phyloP scores from a whole-genome alignment of 345 rosid species.

The Rhodomyrtus tomentosa region DNA sequence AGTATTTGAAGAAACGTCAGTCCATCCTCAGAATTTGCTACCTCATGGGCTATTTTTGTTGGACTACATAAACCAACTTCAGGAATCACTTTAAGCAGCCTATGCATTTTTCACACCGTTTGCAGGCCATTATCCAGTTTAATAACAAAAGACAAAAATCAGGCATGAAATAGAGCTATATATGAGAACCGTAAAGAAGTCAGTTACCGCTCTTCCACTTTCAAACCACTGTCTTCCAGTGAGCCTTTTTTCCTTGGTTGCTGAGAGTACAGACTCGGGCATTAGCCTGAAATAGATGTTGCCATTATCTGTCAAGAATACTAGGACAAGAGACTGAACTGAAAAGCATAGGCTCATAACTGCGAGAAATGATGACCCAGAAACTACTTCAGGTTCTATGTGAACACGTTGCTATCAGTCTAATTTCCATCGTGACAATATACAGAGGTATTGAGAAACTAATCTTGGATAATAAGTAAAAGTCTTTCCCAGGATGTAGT shows the following conservation, averaged over 20 bases:
- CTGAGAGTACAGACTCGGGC: conserved; percentile 80
- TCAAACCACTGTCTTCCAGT: conserved; percentile 95
- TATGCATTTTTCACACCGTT: not conserved
- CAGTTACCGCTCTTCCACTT: conserved; percentile 64
- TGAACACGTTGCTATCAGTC: not conserved
- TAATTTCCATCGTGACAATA: not conserved
- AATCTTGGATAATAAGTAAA: not conserved
- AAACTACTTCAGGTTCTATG: not conserved
- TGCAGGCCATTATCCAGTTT: not conserved
- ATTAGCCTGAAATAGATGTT: conserved; percentile 37
- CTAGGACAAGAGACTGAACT: not conserved
- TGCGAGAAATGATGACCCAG: not conserved
- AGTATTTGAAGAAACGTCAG: not conserved
- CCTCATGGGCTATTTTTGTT: not conserved
- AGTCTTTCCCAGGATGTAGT: not conserved
- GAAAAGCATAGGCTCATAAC: not conserved
- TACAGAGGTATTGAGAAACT: not conserved
- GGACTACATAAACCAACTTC: not conserved
- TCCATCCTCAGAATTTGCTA: not conserved
- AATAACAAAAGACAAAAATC: not conserved
- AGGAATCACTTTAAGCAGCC: not conserved
- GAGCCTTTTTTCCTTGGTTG: conserved; percentile 79
- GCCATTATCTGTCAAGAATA: not conserved
- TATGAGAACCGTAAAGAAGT: not conserved
- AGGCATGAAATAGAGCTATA: not conserved